Evolutionary conservation across 1,284 basidiomycete genomes (phyloP), one percentile per base, ranked within the genome.

Genomic region (Serendipita sp.): DNA sequence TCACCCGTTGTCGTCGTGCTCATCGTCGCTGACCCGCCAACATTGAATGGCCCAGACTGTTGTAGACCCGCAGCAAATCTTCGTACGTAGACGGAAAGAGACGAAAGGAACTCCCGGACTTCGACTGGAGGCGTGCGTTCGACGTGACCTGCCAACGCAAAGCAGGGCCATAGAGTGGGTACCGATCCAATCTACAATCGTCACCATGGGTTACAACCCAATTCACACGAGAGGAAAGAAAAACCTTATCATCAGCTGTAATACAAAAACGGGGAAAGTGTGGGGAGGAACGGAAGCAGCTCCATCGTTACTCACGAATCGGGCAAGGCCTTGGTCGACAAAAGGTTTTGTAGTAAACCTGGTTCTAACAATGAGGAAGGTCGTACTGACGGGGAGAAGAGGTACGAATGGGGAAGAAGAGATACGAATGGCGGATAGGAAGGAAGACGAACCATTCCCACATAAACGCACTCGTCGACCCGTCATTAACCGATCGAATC

Each of bases 281-380:
- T 5, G 38, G 38, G 6, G 26, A 12, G 32, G 61, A 13, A 35
- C 13, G 34, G 32, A 45, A 50, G 53, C 42, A 30, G 12, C 60
- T 6, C 38, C 38, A 35, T 55, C n/a, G 60, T 32, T 47, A 80
- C 85, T 67, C 69, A 89, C 87, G 70, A 93, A 93, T 50, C 87
- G 83, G 58, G 87, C 89, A 72, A 93, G 84, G 34, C 89, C 90
- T 13, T 79, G 78, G 72, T 95, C 91, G 13, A 81, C 82, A 69
- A 82, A 96, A 1, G 95, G 94, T 72, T 97, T 98, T 15, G 94
- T 97, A 1, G 95, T 98, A 74, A 96, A 97, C 74, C 74, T 73
- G 49, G 60, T 41, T 41, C 13, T 6, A 41, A 6, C 38, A 41
- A 41, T 22, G n/a, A 43, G 41, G 22, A 38, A 13, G 34, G 3